phyloP scores from a whole-genome alignment of 2,329 filamentous ascomycete genomes.

The Colletotrichum viniferum region DNA sequence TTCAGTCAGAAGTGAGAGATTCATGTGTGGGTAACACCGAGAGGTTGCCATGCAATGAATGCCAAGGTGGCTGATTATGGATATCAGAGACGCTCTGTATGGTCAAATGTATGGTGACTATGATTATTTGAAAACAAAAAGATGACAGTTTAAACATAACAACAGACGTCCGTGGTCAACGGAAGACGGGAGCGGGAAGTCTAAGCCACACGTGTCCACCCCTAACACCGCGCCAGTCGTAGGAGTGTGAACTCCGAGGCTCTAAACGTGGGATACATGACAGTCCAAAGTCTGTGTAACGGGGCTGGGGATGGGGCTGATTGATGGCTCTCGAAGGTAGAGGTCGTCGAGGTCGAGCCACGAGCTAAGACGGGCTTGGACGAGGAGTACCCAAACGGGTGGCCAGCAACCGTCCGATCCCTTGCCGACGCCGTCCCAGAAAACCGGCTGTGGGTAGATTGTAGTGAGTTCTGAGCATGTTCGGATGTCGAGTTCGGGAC shows the following conservation, averaged over 20 bases:
- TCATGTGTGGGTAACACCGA: not conserved
- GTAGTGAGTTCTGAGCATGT: not conserved
- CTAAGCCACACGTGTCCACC: not conserved
- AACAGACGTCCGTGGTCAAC: not conserved
- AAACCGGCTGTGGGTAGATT: not conserved
- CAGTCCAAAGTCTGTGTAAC: not conserved
- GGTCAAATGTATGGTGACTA: not conserved
- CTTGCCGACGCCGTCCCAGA: not conserved
- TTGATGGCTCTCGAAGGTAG: not conserved
- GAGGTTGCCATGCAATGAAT: not conserved
- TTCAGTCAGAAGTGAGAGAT: not conserved
- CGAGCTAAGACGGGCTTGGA: not conserved
- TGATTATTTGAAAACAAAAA: not conserved
- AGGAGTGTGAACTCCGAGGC: not conserved
- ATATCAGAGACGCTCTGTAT: not conserved
- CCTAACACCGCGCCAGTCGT: not conserved
- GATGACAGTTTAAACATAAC: not conserved
- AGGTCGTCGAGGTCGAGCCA: not conserved
- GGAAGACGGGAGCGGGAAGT: not conserved
- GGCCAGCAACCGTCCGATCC: not conserved
- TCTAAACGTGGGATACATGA: not conserved
- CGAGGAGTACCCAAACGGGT: not conserved
- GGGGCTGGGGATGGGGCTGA: constrained; percentile 17
- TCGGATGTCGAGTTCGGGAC: not conserved
- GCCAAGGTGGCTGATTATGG: not conserved